Conservation (phyloP, 75 land plant genomes). For the Picea glauca region DNA sequence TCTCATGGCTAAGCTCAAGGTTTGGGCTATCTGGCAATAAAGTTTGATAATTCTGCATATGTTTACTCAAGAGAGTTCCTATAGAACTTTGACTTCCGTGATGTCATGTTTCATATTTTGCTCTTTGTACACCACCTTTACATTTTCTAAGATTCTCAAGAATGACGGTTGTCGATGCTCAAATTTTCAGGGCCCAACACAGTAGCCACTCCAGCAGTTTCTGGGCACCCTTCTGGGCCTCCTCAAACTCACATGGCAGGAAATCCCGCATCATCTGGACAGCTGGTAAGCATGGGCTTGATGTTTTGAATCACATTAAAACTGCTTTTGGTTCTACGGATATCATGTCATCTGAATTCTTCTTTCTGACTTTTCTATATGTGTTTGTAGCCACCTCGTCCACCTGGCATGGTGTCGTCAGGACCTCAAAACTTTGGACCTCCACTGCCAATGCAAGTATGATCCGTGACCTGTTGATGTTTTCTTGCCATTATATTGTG, state of each 20-base stretch:
- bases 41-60: too few species aligned
- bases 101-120: background rate
- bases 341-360: background rate
- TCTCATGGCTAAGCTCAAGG: too few species aligned
- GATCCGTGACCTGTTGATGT: background rate
- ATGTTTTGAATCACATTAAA: background rate
- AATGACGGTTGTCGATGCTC: background rate
- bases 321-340: background rate
- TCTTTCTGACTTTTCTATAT: background rate
- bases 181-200: slow-evolving; percentile 5
- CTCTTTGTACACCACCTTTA: background rate
- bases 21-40: too few species aligned
- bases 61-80: too few species aligned
- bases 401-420: slow-evolving; percentile 23
- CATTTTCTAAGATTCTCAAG: background rate
- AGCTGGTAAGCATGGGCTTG: slow-evolving; percentile 5
- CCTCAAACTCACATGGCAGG: slow-evolving; percentile 13
- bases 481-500: background rate
- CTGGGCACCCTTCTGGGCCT: slow-evolving; percentile 11
- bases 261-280: slow-evolving; percentile 6
- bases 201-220: slow-evolving; percentile 8
- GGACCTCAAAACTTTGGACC: slow-evolving; percentile 32
- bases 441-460: slow-evolving; percentile 38
- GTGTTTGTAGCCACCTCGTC: slow-evolving; percentile 26
- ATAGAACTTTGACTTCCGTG: background rate